Base-by-base conservation (phyloP, 257 asterid genomes). In the Solanum tarapatanum region DNA sequence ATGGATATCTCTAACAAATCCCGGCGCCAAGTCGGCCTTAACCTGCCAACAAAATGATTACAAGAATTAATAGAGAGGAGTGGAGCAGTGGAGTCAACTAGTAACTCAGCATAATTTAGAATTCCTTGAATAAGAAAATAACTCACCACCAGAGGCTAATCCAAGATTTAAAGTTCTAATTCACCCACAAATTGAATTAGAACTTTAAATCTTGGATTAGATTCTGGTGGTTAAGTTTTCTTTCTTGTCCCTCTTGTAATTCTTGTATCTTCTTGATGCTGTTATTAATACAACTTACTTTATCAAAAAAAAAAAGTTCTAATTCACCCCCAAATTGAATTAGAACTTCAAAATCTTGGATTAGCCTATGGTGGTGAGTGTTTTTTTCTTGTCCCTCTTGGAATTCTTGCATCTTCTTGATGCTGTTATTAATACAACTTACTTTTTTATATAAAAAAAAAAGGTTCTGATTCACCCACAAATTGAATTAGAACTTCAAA, bases 1-100 rank as follows among this genome's bases (percentile, higher is more conserved):
- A 19, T 95, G 94, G 68, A 95, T 87, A 87, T 97, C 99, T 82
- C 92, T 92, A 69, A 97, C 93, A 90, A 97, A 97, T 16, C 96
- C 95, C 2, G 98, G 93, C 3, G 96, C 98, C 88, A 91, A 87
- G 64, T 93, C 94, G 16, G 94, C 95, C 21, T 92, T 91, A 90
- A 97, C 98, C 99, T 97, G 91, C 87, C 84, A n/a, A 75, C 23
- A 33, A 73, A 48, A 75, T 84, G 33, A 30, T 62, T 51, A 45
- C 89, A 92, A 69, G 75, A 90, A 26, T 62, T 76, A 51, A 85
- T 30, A 87, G 2, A 86, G 51, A 5, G 80, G 23, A n/a, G 60
- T 39, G 60, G 35, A 39, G n/a, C 24, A 39, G 23, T 43, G 58
- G 60, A 76, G 23, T 13, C 35, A 76, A n/a, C 35, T n/a, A 86